Conservation (phyloP, 2,329 filamentous ascomycete genomes). For the Pseudogymnoascus sp. region DNA sequence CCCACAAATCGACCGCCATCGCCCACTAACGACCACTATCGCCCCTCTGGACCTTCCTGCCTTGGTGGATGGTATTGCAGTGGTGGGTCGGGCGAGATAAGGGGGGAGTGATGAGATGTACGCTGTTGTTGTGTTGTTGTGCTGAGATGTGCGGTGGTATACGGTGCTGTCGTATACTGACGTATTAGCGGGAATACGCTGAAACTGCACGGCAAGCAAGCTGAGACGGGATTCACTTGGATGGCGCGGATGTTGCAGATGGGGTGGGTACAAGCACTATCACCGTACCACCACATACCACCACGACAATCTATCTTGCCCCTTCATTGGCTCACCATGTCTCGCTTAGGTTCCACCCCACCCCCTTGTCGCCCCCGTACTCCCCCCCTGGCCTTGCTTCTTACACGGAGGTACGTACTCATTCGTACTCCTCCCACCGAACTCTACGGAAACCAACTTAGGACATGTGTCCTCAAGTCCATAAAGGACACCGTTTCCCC, state of each 20-base stretch:
- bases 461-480: not conserved
- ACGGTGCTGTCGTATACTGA: not conserved
- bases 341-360: not conserved
- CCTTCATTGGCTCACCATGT: not conserved
- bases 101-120: not conserved
- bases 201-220: not conserved
- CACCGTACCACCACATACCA: not conserved
- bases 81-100: not conserved
- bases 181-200: not conserved
- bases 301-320: not conserved
- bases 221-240: not conserved
- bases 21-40: not conserved
- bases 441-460: not conserved
- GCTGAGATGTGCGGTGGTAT: not conserved
- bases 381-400: not conserved
- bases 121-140: not conserved
- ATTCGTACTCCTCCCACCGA: not conserved
- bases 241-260: not conserved
- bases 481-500: conserved; percentile 1
- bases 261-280: not conserved
- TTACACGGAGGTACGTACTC: not conserved
- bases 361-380: not conserved
- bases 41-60: not conserved
- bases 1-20: not conserved
- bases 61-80: not conserved